Base-by-base conservation (phyloP, 208 protist species). In the Wallacemonas sp. region DNA sequence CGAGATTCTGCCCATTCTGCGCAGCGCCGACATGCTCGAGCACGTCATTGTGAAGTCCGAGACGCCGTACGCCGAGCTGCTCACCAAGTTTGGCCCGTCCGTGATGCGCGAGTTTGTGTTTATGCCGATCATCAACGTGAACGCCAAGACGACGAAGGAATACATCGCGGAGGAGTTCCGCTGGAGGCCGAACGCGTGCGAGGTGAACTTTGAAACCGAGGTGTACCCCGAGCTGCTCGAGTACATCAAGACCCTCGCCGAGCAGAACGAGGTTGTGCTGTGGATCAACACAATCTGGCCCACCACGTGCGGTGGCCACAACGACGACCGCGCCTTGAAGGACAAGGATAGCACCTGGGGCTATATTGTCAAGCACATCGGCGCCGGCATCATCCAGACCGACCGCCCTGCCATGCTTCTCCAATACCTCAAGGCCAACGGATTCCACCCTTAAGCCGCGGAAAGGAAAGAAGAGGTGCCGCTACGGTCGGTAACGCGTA, bases 241-340 rank as follows among this genome's bases (percentile, higher is more conserved):
- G n/a, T 63, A 75, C 67, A 74, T 89, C 38, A 69, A 70, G 2
- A 65, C 74, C 25, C 45, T 78, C 29, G 83, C 83, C 18, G 61
- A 32, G 26, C 45, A 74, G 12, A 68, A 69, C 4, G 63, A 61
- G 3, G 72, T 77, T 5, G 69, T 74, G 41, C 70, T 89, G 36
- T 89, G 83, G 80, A 76, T 89, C 38, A 89, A 89, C 74, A 86
- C 83, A 18, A 89, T 89, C 23, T 89, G 83, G 83, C 74, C 78
- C 1, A 73, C 76, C 16, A 83, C 77, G 11, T 86, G 83, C 59
- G 79, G 72, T 57, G 83, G 83, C 20, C 78, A 85, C 69, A 86
- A 71, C 67, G 83, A 89, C 55, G 83, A 89, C 50, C 72, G 67
- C 62, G 83, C 83, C 18, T 36, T 88, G 54, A 70, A 72, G 48